Evolutionary conservation across 495 filamentous ascomycete genomes (phyloP).

Genomic region (Staphylotrichum longicolle): DNA sequence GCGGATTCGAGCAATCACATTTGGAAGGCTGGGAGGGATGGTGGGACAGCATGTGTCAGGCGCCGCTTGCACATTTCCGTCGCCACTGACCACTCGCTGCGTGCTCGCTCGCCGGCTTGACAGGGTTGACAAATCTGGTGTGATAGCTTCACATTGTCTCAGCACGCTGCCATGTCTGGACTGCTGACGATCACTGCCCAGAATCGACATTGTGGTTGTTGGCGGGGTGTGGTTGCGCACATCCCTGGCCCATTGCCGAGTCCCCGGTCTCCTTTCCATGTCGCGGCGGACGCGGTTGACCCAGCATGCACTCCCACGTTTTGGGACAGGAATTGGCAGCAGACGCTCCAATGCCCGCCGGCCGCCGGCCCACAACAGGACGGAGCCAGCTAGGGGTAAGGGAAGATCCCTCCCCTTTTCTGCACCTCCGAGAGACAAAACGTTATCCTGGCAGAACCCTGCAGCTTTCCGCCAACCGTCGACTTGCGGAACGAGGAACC

Average conservation of each 20-base stretch:
- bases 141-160: conserved; percentile 1
- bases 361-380: not conserved
- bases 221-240: not conserved
- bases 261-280: not conserved
- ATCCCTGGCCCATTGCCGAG: not conserved
- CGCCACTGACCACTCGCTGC: not conserved
- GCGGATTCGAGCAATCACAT: conserved; percentile 7
- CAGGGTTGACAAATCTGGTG: not conserved
- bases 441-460: not conserved
- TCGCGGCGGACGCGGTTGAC: not conserved
- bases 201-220: not conserved
- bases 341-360: not conserved
- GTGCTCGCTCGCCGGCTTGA: conserved; percentile 2
- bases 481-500: not conserved
- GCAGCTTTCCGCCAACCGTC: conserved; percentile 3
- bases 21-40: not conserved
- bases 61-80: not conserved
- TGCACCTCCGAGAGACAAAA: conserved; percentile 1
- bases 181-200: not conserved
- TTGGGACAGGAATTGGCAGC: not conserved
- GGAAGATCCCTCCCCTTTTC: not conserved
- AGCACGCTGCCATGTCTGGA: not conserved
- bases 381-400: not conserved
- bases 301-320: not conserved
- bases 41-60: conserved; percentile 2